Conservation (phyloP, 2,329 filamentous ascomycete genomes). For the Fusarium burgessii region DNA sequence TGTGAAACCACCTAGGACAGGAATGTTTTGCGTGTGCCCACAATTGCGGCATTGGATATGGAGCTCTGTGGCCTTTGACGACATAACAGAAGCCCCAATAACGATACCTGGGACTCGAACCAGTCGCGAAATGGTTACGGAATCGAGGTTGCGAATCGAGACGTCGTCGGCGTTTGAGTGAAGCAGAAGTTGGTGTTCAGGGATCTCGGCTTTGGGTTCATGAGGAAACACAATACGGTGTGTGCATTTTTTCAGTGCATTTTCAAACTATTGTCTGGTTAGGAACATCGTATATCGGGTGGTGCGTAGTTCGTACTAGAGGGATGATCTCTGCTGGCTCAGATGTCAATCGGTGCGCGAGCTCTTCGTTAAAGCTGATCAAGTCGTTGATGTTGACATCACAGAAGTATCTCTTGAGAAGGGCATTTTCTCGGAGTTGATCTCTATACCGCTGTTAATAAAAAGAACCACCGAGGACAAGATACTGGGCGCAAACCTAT, state of each 20-base stretch:
- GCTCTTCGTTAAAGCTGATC: conserved; percentile 95
- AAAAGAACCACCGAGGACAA: neutral
- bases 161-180: conserved; percentile 92
- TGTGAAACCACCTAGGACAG: conserved; percentile 86
- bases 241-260: conserved; percentile 89
- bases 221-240: conserved; percentile 92
- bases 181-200: conserved; percentile 93
- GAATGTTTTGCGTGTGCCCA: conserved; percentile 75
- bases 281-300: neutral
- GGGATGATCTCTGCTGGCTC: conserved; percentile 95
- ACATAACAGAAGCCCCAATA: conserved; percentile 95
- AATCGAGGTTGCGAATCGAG: conserved; percentile 93
- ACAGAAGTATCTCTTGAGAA: conserved; percentile 94
- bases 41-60: conserved; percentile 92
- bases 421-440: conserved; percentile 93
- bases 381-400: conserved; percentile 96
- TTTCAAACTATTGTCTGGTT: conserved; percentile 77
- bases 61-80: conserved; percentile 91
- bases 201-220: conserved; percentile 74
- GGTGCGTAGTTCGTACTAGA: conserved; percentile 68
- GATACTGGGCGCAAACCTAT: conserved; percentile 71
- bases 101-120: conserved; percentile 97
- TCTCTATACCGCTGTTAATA: conserved; percentile 69
- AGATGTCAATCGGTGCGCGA: conserved; percentile 88
- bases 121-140: conserved; percentile 91